These are phyloP conservation scores for Ophiocordyceps sinensis DNA, from an alignment of 2,329 filamentous ascomycete genomes.

Conservation along the genomic window DNA sequence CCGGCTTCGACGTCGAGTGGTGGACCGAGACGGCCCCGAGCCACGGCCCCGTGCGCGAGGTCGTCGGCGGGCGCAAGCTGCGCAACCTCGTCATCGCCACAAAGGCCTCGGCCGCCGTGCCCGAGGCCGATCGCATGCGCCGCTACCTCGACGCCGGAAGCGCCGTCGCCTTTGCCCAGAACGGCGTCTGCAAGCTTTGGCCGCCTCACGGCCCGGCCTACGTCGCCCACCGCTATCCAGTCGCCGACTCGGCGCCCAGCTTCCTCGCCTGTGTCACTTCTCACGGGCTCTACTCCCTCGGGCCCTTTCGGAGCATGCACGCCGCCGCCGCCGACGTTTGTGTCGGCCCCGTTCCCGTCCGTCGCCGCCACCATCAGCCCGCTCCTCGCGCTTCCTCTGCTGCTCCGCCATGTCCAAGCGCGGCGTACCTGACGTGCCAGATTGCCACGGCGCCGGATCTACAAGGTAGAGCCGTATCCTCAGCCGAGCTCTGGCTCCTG, in stretches of 20 bases:
- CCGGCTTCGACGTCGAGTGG: conserved; percentile 36
- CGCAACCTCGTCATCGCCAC: conserved; percentile 64
- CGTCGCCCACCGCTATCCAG: conserved; percentile 22
- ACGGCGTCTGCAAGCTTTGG: conserved; percentile 64
- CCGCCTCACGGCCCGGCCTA: conserved; percentile 34
- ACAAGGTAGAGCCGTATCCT: conserved; percentile 21
- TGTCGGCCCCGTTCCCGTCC: conserved; percentile 28
- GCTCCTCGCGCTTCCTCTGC: neutral
- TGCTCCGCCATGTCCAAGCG: conserved; percentile 1
- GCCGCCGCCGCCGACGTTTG: conserved; percentile 33
- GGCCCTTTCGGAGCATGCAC: conserved; percentile 36
- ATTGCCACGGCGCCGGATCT: conserved; percentile 29
- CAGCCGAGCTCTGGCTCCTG: conserved; percentile 33
- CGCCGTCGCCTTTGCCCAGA: conserved; percentile 76
- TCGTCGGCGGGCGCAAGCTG: conserved; percentile 31
- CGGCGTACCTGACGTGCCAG: conserved; percentile 24
- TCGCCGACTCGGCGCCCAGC: conserved; percentile 32
- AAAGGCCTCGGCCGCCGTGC: conserved; percentile 56
- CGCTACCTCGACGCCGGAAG: conserved; percentile 47
- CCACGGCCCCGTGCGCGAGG: conserved; percentile 22
- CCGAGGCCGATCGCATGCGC: conserved; percentile 42
- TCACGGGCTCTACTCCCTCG: conserved; percentile 38
- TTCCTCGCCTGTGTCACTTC: conserved; percentile 56
- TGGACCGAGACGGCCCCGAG: conserved; percentile 32
- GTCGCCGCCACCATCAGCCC: neutral